Percentiles rank a stretch among this genome's conserved stretches.
phyloP scores from a whole-genome alignment of 768 basidiomycete genomes.

The Termitomyces sp. region DNA sequence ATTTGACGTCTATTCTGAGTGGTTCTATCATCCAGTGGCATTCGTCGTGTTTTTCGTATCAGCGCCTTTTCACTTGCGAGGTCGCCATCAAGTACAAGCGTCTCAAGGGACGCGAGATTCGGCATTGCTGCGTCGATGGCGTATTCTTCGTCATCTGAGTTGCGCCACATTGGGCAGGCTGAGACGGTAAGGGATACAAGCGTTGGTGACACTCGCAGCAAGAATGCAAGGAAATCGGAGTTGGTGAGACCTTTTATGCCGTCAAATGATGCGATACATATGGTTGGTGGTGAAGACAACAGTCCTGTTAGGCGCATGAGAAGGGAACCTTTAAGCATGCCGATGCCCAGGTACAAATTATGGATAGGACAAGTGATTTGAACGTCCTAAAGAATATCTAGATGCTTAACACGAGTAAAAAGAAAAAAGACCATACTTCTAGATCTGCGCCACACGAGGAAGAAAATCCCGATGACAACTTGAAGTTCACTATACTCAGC shows the following conservation, averaged over 20 bases:
- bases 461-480: neutral
- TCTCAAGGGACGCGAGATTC: conserved; percentile 1
- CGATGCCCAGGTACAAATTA: neutral
- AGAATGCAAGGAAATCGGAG: conserved; percentile 4
- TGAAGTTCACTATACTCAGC: neutral
- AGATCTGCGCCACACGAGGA: neutral
- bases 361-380: neutral
- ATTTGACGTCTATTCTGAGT: neutral
- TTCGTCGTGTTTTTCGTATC: neutral
- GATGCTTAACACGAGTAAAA: neutral
- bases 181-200: conserved; percentile 1
- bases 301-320: conserved; percentile 4
- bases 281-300: neutral
- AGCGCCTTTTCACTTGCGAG: neutral
- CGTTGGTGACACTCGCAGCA: conserved; percentile 6
- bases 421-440: neutral
- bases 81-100: neutral
- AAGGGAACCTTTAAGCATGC: neutral
- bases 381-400: neutral
- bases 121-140: conserved; percentile 10
- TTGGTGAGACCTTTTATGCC: conserved; percentile 6
- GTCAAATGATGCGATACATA: neutral
- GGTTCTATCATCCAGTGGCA: neutral
- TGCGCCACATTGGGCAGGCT: conserved; percentile 6
- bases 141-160: conserved; percentile 8